These are phyloP conservation scores for Beverwykella pulmonaria DNA, from an alignment of 495 filamentous ascomycete genomes.

Conservation along the genomic window DNA sequence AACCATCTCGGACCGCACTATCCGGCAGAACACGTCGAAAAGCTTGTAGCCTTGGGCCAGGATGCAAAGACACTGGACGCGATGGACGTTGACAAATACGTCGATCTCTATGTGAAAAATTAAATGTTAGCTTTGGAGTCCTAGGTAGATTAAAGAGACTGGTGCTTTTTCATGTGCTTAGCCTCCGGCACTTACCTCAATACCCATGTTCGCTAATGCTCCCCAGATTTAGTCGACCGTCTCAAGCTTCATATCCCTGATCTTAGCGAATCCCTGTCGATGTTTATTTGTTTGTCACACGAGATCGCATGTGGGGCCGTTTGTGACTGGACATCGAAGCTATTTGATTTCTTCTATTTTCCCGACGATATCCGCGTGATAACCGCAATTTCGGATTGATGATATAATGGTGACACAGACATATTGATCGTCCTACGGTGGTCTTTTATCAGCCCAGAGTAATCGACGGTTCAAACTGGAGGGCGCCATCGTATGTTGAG, in stretches of 20 bases:
- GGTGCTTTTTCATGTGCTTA: background rate
- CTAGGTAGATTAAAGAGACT: slow-evolving; percentile 31
- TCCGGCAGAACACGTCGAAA: slow-evolving; percentile 68
- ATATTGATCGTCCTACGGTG: slow-evolving; percentile 4
- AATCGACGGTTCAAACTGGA: background rate
- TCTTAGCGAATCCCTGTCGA: slow-evolving; percentile 3
- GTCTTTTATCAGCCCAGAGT: slow-evolving; percentile 4
- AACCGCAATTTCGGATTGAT: background rate
- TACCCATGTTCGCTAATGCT: slow-evolving; percentile 9
- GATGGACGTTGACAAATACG: slow-evolving; percentile 87
- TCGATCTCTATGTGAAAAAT: slow-evolving; percentile 87
- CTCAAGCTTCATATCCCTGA: slow-evolving; percentile 2
- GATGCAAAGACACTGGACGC: slow-evolving; percentile 72
- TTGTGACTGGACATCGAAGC: background rate
- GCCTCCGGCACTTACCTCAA: background rate
- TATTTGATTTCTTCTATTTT: slow-evolving; percentile 8
- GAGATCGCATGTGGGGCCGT: slow-evolving; percentile 8
- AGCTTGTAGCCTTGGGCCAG: slow-evolving; percentile 75
- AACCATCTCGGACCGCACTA: slow-evolving; percentile 86
- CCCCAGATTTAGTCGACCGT: slow-evolving; percentile 8
- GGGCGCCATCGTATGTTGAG: background rate
- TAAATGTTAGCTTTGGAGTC: slow-evolving; percentile 31
- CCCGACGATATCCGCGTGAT: slow-evolving; percentile 8
- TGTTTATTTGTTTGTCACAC: slow-evolving; percentile 11
- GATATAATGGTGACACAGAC: background rate